phyloP scores from a whole-genome alignment of 768 basidiomycete genomes.

The Lactarius sanguifluus region DNA sequence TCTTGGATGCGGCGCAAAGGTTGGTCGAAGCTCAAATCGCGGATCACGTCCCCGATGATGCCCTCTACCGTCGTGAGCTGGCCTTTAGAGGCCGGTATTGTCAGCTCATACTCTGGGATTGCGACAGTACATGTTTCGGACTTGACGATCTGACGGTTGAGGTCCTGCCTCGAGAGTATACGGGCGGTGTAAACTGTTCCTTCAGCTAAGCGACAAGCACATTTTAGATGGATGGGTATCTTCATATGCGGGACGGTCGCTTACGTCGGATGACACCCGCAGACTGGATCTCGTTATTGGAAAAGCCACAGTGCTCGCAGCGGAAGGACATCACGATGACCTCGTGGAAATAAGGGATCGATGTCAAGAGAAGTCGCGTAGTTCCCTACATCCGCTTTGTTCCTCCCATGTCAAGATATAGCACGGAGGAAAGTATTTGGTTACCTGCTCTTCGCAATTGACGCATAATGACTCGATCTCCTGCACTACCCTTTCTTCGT shows the following conservation, averaged over 20 bases:
- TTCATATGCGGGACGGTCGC: conserved; percentile 33
- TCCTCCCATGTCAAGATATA: conserved; percentile 6
- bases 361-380: conserved; percentile 86
- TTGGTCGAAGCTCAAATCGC: conserved; percentile 81
- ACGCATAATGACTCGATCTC: conserved; percentile 93
- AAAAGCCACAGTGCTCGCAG: conserved; percentile 86
- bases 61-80: conserved; percentile 98
- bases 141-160: conserved; percentile 92
- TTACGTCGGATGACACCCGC: conserved; percentile 83
- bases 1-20: conserved; percentile 80
- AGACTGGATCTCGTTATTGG: conserved; percentile 93
- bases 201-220: conserved; percentile 52
- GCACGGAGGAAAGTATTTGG: conserved; percentile 29
- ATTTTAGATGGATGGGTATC: conserved; percentile 3
- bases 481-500: conserved; percentile 68
- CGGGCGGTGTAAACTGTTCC: conserved; percentile 81
- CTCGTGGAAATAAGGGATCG: conserved; percentile 93
- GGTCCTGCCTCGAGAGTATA: conserved; percentile 70
- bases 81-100: conserved; percentile 84
- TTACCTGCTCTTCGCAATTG: conserved; percentile 87
- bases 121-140: conserved; percentile 76
- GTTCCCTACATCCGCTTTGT: conserved; percentile 57
- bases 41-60: conserved; percentile 74
- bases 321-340: conserved; percentile 96
- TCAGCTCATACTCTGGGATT: conserved; percentile 88